Percentiles rank a stretch among this genome's conserved stretches.
Conservation (phyloP, 768 basidiomycete species). For the Coprinellus micaceus region DNA sequence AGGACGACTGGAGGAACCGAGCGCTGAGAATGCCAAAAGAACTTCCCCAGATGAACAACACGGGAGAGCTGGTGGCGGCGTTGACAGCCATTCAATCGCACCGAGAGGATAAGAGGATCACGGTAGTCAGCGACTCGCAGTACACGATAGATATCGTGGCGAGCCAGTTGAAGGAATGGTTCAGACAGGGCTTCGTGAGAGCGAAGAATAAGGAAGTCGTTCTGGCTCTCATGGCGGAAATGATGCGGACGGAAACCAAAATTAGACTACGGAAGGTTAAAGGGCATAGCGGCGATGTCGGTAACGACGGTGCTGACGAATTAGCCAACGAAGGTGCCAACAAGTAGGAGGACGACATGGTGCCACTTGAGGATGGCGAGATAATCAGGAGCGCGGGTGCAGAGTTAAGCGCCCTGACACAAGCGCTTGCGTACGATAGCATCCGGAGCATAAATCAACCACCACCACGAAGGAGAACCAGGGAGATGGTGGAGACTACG, state of each 20-base stretch:
- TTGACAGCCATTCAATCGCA: not conserved
- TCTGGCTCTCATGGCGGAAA: not conserved
- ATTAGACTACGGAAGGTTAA: conserved; percentile 13
- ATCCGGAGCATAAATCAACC: not conserved
- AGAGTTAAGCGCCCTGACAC: not conserved
- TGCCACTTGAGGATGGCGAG: not conserved
- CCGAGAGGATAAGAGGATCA: not conserved
- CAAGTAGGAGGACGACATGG: not conserved
- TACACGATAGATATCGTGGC: conserved; percentile 14
- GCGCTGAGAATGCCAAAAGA: conserved; percentile 12
- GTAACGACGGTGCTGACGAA: conserved; percentile 15
- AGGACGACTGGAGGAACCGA: not conserved
- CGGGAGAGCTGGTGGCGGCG: conserved; percentile 14
- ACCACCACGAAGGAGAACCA: not conserved
- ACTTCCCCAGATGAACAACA: conserved; percentile 18
- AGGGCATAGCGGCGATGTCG: conserved; percentile 11
- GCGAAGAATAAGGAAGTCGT: conserved; percentile 1
- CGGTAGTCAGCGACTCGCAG: conserved; percentile 17
- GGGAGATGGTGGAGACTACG: not conserved
- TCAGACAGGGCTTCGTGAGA: conserved; percentile 14
- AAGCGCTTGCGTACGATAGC: not conserved
- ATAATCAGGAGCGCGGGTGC: not conserved
- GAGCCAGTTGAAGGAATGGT: not conserved
- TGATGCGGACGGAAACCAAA: not conserved
- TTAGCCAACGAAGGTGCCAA: conserved; percentile 8